Evolutionary conservation across 148 eudicot genomes (phyloP), one percentile per base, ranked within the genome.

Genomic region (Rhododendron vialii): DNA sequence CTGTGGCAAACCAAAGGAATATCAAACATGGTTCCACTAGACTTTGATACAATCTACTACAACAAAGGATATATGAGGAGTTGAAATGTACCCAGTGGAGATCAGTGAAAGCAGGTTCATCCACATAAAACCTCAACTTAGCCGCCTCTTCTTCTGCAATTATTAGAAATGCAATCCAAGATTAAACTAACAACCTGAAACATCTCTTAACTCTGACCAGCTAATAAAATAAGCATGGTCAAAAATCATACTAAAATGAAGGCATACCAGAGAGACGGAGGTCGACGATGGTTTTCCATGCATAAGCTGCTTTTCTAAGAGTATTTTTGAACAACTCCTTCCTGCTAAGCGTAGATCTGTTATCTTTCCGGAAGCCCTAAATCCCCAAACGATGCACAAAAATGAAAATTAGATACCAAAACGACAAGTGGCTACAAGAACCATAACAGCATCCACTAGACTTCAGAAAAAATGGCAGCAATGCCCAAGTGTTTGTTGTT

Each of bases 41-140:
- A 82, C 28, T 82, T 59, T 3, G 4, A 36, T 7, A 20, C 28
- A 61, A 59, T 59, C 7, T 3, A 61, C 18, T 61, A 3, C 71
- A 77, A 45, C 4, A n/a, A 3, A 20, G 48, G 55, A 53, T 28
- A 73, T 63, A 36, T 2, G 48, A 26, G 45, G 41, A 55, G 80
- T 45, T n/a, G 84, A 17, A 79, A 82, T 17, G 84, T 93, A 96
- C 98, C 98, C 98, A 96, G 80, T 96, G 99, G 89, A 94, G 96
- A 90, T 96, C 98, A n/a, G 98, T 93, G 88, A 83, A 96, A 82
- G 95, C 92, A 65, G 98, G 94, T 87, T 96, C 92, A 88, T 96
- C 99, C 63, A 94, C 95, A 85, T 85, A 96, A 85, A 85, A 87
- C 82, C 99, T 90, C 85, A 95, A 80, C 33, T 80, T 87, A 47